Percentiles rank a stretch among this genome's conserved stretches.
phyloP scores from a whole-genome alignment of 176 grass and related monocot species.

The Oryza officinalis region DNA sequence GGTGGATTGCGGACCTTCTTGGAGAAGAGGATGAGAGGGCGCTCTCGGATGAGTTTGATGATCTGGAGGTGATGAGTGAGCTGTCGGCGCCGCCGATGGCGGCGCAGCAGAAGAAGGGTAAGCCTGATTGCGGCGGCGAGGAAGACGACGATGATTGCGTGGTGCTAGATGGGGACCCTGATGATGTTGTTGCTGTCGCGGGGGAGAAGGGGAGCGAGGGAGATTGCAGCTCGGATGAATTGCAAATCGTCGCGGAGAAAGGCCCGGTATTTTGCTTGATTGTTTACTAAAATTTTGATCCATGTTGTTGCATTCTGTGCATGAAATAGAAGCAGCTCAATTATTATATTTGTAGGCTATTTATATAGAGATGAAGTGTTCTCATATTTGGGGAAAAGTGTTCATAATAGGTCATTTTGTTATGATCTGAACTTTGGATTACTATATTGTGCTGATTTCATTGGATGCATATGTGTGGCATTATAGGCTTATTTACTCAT shows the following conservation, averaged over 20 bases:
- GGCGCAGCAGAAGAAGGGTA: conserved; percentile 34
- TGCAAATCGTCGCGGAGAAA: conserved; percentile 85
- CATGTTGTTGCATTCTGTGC: conserved; percentile 7
- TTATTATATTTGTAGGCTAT: conserved; percentile 18
- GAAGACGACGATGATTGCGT: conserved; percentile 83
- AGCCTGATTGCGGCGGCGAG: conserved; percentile 3
- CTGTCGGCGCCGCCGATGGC: conserved; percentile 29
- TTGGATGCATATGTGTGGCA: neutral
- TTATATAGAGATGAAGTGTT: conserved; percentile 18
- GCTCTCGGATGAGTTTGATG: conserved; percentile 48
- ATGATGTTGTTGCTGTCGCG: conserved; percentile 34
- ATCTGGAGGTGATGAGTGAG: conserved; percentile 64
- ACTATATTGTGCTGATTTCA: conserved; percentile 2
- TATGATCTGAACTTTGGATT: conserved; percentile 15
- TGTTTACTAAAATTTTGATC: conserved; percentile 34
- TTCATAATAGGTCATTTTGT: neutral
- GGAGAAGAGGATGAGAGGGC: conserved; percentile 1
- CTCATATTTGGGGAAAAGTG: conserved; percentile 9
- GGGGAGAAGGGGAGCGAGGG: conserved; percentile 15
- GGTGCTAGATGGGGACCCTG: conserved; percentile 74
- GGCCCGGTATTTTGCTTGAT: conserved; percentile 62
- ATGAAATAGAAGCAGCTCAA: neutral
- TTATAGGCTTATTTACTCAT: neutral
- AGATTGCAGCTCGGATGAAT: conserved; percentile 66
- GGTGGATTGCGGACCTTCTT: conserved; percentile 40